Conservation (phyloP, 345 rosid genomes). For the Toxicodendron radicans region DNA sequence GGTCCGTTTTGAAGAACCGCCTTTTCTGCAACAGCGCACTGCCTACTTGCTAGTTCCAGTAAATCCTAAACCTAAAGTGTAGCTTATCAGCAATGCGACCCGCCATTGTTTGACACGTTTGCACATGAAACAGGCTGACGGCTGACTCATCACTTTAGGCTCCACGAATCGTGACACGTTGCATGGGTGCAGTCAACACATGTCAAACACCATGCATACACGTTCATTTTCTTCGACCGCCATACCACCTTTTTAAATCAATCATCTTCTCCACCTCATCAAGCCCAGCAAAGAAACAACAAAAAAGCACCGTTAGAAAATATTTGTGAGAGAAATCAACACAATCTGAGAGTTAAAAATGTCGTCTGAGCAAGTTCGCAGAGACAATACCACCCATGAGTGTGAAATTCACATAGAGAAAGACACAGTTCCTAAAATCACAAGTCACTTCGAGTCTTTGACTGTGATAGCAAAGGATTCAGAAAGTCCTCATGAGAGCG, state of each 20-base stretch:
- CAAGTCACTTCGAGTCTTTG: constrained; percentile 60
- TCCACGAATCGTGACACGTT: constrained; percentile 28
- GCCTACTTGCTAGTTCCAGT: no score
- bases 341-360: constrained; percentile 23
- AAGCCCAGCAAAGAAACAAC: neutral
- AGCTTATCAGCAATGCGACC: neutral
- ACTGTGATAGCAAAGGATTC: constrained; percentile 21
- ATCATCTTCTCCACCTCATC: neutral
- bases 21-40: no score
- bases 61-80: neutral
- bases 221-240: constrained; percentile 16
- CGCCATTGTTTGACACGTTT: neutral
- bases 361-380: constrained; percentile 66
- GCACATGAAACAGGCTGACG: neutral
- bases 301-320: neutral
- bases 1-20: neutral
- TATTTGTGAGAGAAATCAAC: neutral
- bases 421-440: constrained; percentile 63
- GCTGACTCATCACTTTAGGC: constrained; percentile 19
- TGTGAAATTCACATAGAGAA: constrained; percentile 48
- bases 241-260: constrained; percentile 3
- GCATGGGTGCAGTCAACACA: constrained; percentile 27
- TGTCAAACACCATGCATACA: constrained; percentile 30
- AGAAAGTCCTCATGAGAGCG: neutral
- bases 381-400: constrained; percentile 45